phyloP scores from a whole-genome alignment of 1,284 basidiomycete genomes.

The Malassezia obtusa region DNA sequence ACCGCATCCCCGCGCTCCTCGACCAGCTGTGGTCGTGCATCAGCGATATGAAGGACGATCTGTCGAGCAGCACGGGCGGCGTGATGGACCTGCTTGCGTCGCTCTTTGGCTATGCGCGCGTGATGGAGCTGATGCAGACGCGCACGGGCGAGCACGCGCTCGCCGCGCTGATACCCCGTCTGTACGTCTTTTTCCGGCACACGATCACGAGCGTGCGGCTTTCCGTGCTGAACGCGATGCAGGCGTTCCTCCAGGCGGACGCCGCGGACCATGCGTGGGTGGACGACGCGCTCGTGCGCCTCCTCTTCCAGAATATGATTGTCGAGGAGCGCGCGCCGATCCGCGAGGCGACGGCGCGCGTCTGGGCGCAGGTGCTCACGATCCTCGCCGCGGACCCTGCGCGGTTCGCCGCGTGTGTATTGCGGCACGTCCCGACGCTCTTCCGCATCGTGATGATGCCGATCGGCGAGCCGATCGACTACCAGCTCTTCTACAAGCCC shows the following conservation, averaged over 20 bases:
- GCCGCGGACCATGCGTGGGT: slow-evolving; percentile 76
- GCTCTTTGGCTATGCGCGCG: slow-evolving; percentile 52
- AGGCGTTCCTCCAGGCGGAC: slow-evolving; percentile 70
- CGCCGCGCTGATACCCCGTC: slow-evolving; percentile 67
- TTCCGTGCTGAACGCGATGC: slow-evolving; percentile 80
- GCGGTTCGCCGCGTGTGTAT: slow-evolving; percentile 20
- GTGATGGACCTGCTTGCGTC: slow-evolving; percentile 73
- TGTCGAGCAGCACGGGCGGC: slow-evolving; percentile 88
- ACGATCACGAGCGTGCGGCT: slow-evolving; percentile 87
- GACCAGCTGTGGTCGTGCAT: slow-evolving; percentile 84
- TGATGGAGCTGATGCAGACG: slow-evolving; percentile 60
- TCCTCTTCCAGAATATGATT: slow-evolving; percentile 88
- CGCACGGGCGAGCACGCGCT: slow-evolving; percentile 49
- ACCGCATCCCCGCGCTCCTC: slow-evolving; percentile 55
- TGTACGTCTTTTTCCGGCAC: slow-evolving; percentile 96
- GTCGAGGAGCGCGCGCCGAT: slow-evolving; percentile 83
- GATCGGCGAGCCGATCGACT: slow-evolving; percentile 69
- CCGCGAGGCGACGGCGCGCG: slow-evolving; percentile 64
- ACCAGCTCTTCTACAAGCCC: slow-evolving; percentile 61
- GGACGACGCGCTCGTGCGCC: slow-evolving; percentile 63
- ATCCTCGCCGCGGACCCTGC: slow-evolving; percentile 21
- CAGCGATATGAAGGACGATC: slow-evolving; percentile 85
- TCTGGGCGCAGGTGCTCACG: slow-evolving; percentile 66
- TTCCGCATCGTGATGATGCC: slow-evolving; percentile 80
- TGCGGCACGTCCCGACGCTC: slow-evolving; percentile 43